Conservation (phyloP, 768 basidiomycete species). For the Ramaria sp. region DNA sequence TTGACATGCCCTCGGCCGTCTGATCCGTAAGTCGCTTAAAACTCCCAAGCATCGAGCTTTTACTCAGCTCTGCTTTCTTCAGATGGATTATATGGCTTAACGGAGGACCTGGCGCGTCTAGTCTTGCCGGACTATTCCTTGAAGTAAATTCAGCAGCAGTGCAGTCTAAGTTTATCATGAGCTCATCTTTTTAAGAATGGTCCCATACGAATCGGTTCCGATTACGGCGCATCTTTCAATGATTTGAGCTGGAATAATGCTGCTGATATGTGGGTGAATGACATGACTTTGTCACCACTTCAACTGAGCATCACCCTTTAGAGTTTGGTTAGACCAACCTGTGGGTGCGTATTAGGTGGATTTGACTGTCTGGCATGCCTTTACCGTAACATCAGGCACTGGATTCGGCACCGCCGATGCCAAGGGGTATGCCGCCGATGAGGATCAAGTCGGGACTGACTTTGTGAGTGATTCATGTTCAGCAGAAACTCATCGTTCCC, state of each 20-base stretch:
- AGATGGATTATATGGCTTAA: conserved; percentile 9
- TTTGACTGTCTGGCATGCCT: not conserved
- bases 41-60: not conserved
- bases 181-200: conserved; percentile 35
- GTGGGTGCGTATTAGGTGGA: not conserved
- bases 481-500: not conserved
- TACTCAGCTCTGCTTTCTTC: not conserved
- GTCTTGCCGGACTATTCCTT: conserved; percentile 7
- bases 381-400: conserved; percentile 23
- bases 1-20: conserved; percentile 9
- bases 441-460: conserved; percentile 54
- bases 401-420: conserved; percentile 59
- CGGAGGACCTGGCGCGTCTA: conserved; percentile 6
- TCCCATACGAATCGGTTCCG: conserved; percentile 44
- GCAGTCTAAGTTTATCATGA: not conserved
- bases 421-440: conserved; percentile 44
- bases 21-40: not conserved
- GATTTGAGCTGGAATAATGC: conserved; percentile 47
- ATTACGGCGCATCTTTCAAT: conserved; percentile 44
- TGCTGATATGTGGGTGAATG: conserved; percentile 29
- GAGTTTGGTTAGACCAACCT: conserved; percentile 6
- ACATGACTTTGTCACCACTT: not conserved
- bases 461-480: conserved; percentile 19
- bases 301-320: not conserved
- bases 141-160: not conserved